Evolutionary conservation across 176 grass and related monocot species (phyloP), one percentile per base, ranked within the genome.

Genomic region (Aegilops tauschii): DNA sequence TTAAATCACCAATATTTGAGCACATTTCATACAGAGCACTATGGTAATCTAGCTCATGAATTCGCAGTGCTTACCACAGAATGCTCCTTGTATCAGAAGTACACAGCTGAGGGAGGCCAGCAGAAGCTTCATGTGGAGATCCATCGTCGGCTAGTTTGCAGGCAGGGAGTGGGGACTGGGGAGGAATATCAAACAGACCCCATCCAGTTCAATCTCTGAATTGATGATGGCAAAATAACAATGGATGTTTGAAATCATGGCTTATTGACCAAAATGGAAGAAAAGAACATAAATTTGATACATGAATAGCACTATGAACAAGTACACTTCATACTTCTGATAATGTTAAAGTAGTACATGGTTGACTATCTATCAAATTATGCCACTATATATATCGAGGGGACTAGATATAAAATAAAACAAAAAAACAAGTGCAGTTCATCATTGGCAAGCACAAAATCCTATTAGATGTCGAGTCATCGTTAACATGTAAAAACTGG

Each of bases 21-120:
- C 68, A 0, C 63, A 17, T 28, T 35, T 2, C 5, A 34, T 23
- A 17, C 49, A 52, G 5, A 0, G 14, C 16, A 5, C 14, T 17
- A 18, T 7, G 5, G 50, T 54, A 2, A 1, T 52, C 49, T 52
- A 1, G 49, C 45, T 71, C 42, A 80, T 32, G 28, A 83, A 23
- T 69, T 56, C 14, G 25, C 54, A 25, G 79, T 88, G 83, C 88
- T 88, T 88, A 99, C 94, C 97, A 75, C 82, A 90, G 20, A 69
- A 89, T 81, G 84, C 85, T 80, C 77, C 84, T 64, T 87, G 75
- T 47, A 93, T 31, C 50, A 88, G 81, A 70, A 99, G 67, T 71
- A 87, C 37, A 77, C 27, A 82, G 56, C 82, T 61, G 68, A 96
- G 30, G 72, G n/a, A 90, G 56, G 63, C 79, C 71, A 99, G n/a